A percentile compares a stretch with the other conserved stretches of the same genome.
phyloP scores from a whole-genome alignment of 2,329 filamentous ascomycete genomes.

The Cercospora canescens region DNA sequence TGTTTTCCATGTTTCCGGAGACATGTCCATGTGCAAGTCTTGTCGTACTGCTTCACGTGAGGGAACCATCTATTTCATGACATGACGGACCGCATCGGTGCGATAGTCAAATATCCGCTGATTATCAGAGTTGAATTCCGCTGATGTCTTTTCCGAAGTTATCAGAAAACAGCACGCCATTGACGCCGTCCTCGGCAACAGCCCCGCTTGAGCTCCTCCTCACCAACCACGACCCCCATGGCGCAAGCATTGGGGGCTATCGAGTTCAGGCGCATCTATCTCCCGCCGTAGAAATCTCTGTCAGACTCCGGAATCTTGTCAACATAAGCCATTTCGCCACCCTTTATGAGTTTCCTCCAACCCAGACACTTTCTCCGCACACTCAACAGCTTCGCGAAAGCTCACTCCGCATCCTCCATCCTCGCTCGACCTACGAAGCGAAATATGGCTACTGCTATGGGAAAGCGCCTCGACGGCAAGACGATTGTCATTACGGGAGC shows the following conservation, averaged over 20 bases:
- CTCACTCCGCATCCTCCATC: not conserved
- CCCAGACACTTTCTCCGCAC: slow-evolving; percentile 15
- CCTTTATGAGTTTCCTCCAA: slow-evolving; percentile 17
- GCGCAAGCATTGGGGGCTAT: slow-evolving; percentile 6
- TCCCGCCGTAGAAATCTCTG: slow-evolving; percentile 11
- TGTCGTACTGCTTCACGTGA: not conserved
- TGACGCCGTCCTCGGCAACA: slow-evolving; percentile 1
- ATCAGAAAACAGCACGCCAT: not conserved
- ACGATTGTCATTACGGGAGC: slow-evolving; percentile 90
- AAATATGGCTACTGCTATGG: slow-evolving; percentile 67
- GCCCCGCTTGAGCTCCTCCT: slow-evolving; percentile 7
- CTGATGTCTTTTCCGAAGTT: not conserved
- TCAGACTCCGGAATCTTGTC: not conserved
- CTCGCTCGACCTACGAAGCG: slow-evolving; percentile 25
- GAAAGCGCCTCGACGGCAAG: slow-evolving; percentile 87
- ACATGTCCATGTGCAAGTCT: not conserved
- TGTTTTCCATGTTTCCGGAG: not conserved
- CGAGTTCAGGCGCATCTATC: slow-evolving; percentile 17
- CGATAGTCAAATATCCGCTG: not conserved
- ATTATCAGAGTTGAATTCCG: not conserved
- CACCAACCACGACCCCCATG: slow-evolving; percentile 4
- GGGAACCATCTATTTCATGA: not conserved
- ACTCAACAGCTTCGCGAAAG: slow-evolving; percentile 6
- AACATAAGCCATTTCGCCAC: slow-evolving; percentile 5
- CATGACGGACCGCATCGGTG: not conserved